Base-by-base conservation (phyloP, 306 rosid species). In the Oemleria cerasiformis region DNA sequence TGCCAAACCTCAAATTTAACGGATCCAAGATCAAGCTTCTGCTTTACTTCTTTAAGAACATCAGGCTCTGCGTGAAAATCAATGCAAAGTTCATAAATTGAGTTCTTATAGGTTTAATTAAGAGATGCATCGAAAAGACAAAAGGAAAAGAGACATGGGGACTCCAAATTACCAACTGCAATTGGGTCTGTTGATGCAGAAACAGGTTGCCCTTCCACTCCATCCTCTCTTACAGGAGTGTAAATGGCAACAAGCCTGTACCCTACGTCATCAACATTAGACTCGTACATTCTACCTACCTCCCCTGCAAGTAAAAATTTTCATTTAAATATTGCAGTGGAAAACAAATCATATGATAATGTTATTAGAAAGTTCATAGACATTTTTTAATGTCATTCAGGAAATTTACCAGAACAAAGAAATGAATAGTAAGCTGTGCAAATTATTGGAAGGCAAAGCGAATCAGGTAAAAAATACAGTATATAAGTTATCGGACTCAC, bases 141-240 rank as follows among this genome's bases (percentile, higher is more conserved):
- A 10, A 4, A 9, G 3, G 4, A 20, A n/a, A 43, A 30, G 10
- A 23, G n/a, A 36, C 15, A 76, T 34, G 51, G 51, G 40, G n/a
- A 57, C 40, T 59, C 73, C 58, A 71, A 67, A 86, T 87, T 86
- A 95, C 99, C 99, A 72, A 95, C 96, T 39, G 88, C 83, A 84
- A 95, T 95, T 17, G 97, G 96, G 41, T 95, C 99, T 10, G 99
- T 95, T 20, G 99, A 91, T 55, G 95, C 96, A 63, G 97, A 95
- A 68, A 88, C 78, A 71, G 99, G 86, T 65, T 84, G 89, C 36
- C 97, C 99, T 85, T 95, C 99, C 60, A 91, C 80, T 51, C 96
- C 99, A 73, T 95, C 97, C 57, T 91, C 99, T 86, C 99, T 91
- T 40, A 91, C 81, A 19, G 99, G 99, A 78, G 99, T 91, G 78